phyloP scores from a whole-genome alignment of 331 rosid species.

The Pyracantha coccinea region DNA sequence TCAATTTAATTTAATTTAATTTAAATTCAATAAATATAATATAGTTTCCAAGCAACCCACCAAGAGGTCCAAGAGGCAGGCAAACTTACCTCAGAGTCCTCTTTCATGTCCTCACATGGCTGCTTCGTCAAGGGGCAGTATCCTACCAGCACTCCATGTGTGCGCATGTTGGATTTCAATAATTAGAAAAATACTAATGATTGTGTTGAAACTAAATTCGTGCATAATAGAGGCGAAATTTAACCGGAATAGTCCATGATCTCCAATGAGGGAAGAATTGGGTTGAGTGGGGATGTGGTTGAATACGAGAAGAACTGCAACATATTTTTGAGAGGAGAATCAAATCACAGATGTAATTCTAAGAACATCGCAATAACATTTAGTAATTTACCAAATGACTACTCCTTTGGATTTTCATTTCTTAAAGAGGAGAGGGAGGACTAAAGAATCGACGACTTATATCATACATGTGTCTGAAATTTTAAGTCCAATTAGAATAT shows the following conservation, averaged over 20 bases:
- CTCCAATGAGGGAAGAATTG: too few relatives aligned
- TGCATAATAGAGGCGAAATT: rapidly evolving
- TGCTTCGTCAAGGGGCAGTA: neutral
- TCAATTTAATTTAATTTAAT: neutral
- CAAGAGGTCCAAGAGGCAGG: neutral
- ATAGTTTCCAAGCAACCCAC: neutral
- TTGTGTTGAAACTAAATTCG: too few relatives aligned
- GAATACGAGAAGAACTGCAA: too few relatives aligned
- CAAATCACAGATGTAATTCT: too few relatives aligned
- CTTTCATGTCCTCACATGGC: neutral
- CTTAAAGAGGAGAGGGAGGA: neutral
- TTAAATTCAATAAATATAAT: neutral
- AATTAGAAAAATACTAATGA: neutral
- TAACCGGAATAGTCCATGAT: too few relatives aligned
- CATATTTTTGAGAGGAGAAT: too few relatives aligned
- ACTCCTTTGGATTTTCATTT: neutral
- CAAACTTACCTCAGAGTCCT: neutral
- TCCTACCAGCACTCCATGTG: neutral
- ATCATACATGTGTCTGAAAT: neutral
- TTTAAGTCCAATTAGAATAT: neutral
- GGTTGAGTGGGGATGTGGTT: too few relatives aligned
- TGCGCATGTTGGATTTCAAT: neutral
- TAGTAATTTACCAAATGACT: neutral
- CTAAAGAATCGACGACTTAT: neutral
- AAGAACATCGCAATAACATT: too few relatives aligned